These are phyloP conservation scores for Chlorella sp. DNA, from an alignment of 139 green algal genomes.

Conservation along the genomic window DNA sequence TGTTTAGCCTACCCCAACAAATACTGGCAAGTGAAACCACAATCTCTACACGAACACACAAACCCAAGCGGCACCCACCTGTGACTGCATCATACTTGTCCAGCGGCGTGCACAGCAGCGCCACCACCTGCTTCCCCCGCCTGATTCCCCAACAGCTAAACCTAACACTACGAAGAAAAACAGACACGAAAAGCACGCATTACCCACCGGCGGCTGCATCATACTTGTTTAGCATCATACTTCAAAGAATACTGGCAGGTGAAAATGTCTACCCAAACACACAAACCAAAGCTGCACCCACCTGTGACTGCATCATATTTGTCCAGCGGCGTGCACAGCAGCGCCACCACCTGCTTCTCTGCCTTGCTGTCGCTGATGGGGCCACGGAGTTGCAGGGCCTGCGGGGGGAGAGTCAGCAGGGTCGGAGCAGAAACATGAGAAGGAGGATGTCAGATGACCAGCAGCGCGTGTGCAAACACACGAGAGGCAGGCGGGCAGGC, in stretches of 20 bases:
- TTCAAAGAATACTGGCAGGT: no score
- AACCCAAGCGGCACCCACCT: no score
- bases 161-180: no score
- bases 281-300: not conserved
- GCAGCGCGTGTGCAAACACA: not conserved
- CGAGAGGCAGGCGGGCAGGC: not conserved
- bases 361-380: conserved; percentile 60
- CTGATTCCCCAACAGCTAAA: no score
- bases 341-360: conserved; percentile 80
- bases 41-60: no score
- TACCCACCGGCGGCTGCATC: no score
- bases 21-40: no score
- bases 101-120: conserved; percentile 85
- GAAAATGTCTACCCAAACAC: no score
- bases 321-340: conserved; percentile 87
- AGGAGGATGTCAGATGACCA: not conserved
- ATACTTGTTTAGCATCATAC: no score
- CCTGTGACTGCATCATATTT: conserved; percentile 78
- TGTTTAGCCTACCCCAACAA: no score
- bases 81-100: conserved; percentile 81
- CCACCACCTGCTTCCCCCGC: conserved; percentile 83
- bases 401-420: not conserved
- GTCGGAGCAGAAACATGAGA: not conserved
- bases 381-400: conserved; percentile 40
- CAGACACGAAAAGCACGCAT: no score